Evolutionary conservation across 2,329 filamentous ascomycete species (phyloP), one percentile per base, ranked within the genome.

Genomic region (Colletotrichum trifolii): DNA sequence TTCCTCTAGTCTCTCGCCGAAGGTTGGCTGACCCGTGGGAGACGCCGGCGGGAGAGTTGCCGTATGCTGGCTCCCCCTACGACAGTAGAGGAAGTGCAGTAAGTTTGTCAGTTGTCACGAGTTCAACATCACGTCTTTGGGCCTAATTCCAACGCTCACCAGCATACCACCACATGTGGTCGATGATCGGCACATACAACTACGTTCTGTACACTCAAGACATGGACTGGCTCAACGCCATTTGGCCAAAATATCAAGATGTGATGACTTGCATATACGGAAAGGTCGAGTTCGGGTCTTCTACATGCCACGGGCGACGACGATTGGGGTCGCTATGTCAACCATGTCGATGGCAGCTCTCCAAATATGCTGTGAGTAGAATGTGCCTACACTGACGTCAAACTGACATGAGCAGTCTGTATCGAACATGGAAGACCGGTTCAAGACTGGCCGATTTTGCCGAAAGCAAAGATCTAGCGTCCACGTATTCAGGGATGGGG

Each of bases 121-220:
- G 17, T 17, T 17, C 17, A 17, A 17, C 17, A 17, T 17, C 17
- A 17, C 17, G 17, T 17, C 17, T 17, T 17, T 17, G 2, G 17
- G 17, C 17, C 17, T 17, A 17, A 17, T 17, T 17, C 17, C 17
- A 17, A 17, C 17, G 17, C 2, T 17, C 17, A 17, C 17, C 17
- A 17, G 17, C 17, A 17, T 17, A 73, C 0, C 75, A 76, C 60
- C 74, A 76, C 68, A 73, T 75, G 69, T 75, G 73, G 73, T 80
- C 81, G 4, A 81, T 87, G 75, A 82, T 87, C 56, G 83, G 84
- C 9, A 83, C 83, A 2, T 83, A 84, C 71, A 84, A 86, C 68
- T 87, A 87, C 66, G 76, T 85, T 35, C 75, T 87, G 7, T 78
- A 75, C 56, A 60, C 71, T 58, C 66, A 56, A 4, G 76, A 73